Base-by-base conservation (phyloP, 176 grass and related monocot genomes). In the Aegilops umbellulata region DNA sequence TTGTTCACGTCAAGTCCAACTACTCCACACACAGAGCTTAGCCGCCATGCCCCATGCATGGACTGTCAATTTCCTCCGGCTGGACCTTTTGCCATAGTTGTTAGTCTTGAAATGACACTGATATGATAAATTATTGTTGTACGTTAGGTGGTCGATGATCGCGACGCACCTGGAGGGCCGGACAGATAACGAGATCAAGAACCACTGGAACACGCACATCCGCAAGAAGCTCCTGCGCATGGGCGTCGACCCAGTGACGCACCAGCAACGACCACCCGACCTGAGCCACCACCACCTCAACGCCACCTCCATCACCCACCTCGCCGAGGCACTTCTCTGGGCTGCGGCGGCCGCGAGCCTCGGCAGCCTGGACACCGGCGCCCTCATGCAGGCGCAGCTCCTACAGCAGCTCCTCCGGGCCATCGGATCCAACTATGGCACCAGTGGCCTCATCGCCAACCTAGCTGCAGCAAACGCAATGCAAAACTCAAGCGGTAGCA, bases 121-220 rank as follows among this genome's bases (percentile, higher is more conserved):
- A 32, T 4, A 32, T 32, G 31, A 8, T 51, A 3, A 17, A 17
- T 26, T 16, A 6, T 27, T 65, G 32, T n/a, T 80, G 44, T 0
- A 0, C 17, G 24, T 84, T 77, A 92, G 93, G 88, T 95, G 93
- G 93, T 92, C 93, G 24, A 88, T 76, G 83, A 95, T 95, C 12
- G 88, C 90, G 34, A 84, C 78, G 71, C 90, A 84, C 24, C 88
- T 95, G 47, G 84, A 90, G 7, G 87, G 90, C 4, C 78, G 90
- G 65, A 89, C 90, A 26, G 90, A 92, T 76, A 92, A 92, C 87
- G 90, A 92, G 83, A 89, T 92, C 79, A 92, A 92, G 90, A 92
- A 92, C 83, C 75, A 92, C 86, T 92, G 87, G 87, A 92, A 92
- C 65, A 92, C 90, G 49, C 90, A 89, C 79, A 89, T 92, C 79